phyloP scores from a whole-genome alignment of 2,329 filamentous ascomycete species.

The Fusarium succisae region DNA sequence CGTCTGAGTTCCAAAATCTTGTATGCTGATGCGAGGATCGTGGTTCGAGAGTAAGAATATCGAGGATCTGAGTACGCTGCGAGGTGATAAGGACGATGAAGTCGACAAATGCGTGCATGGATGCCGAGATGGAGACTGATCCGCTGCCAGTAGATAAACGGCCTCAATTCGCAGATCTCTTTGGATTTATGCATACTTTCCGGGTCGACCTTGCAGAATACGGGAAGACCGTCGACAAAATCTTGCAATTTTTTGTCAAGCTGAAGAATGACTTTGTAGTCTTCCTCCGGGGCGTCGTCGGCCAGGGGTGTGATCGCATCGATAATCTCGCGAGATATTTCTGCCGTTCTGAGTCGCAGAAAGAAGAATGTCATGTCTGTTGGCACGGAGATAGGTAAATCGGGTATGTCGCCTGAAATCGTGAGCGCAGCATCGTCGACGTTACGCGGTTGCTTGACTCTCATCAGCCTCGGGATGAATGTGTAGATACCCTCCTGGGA shows the following conservation, averaged over 20 bases:
- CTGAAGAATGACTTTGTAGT: background rate
- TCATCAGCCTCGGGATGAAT: background rate
- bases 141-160: background rate
- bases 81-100: constrained; percentile 4
- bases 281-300: background rate
- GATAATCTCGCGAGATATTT: constrained; percentile 1
- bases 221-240: background rate
- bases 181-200: background rate
- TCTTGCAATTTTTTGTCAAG: background rate
- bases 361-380: constrained; percentile 9
- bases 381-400: background rate
- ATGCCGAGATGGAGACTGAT: background rate
- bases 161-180: background rate
- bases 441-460: background rate
- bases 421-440: background rate
- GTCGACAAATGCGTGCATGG: background rate
- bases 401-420: background rate
- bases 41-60: background rate
- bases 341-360: background rate
- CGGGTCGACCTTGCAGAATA: background rate
- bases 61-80: background rate
- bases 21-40: background rate
- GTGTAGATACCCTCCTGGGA: background rate
- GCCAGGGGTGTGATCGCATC: background rate
- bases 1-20: constrained; percentile 1